Conservation (phyloP, 495 filamentous ascomycete genomes). For the Talaromyces wortmannii region DNA sequence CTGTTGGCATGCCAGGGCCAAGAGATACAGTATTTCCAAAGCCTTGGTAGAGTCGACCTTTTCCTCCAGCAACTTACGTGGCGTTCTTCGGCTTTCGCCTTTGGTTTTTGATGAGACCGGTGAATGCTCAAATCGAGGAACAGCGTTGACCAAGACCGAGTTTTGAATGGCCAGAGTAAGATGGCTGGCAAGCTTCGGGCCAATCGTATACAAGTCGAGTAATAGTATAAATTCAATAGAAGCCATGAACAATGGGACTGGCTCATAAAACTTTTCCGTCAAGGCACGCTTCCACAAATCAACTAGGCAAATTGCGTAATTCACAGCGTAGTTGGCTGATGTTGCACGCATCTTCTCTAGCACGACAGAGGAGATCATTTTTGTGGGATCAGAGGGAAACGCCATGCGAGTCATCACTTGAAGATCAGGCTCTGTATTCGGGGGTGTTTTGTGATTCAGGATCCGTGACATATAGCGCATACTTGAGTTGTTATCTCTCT, state of each 20-base stretch:
- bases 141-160: constrained; percentile 50
- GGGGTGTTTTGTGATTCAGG: constrained; percentile 46
- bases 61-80: constrained; percentile 33
- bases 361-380: constrained; percentile 49
- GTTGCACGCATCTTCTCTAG: constrained; percentile 43
- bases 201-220: constrained; percentile 36
- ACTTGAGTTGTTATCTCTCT: constrained; percentile 4
- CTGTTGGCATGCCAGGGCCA: constrained; percentile 45
- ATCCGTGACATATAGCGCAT: constrained; percentile 48
- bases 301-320: constrained; percentile 46
- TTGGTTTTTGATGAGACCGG: constrained; percentile 30
- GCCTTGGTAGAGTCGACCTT: constrained; percentile 50
- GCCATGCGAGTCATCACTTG: constrained; percentile 40
- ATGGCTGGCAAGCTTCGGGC: constrained; percentile 41
- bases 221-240: constrained; percentile 47
- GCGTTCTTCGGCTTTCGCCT: constrained; percentile 32
- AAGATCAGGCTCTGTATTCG: constrained; percentile 44
- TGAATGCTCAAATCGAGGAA: constrained; percentile 43
- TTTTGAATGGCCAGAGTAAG: constrained; percentile 48
- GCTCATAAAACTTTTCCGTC: constrained; percentile 49
- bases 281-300: constrained; percentile 58
- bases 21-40: constrained; percentile 48
- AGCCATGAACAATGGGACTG: constrained; percentile 52
- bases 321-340: constrained; percentile 39
- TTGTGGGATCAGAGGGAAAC: constrained; percentile 48